Percentiles rank a stretch among this genome's conserved stretches.
Conservation (phyloP, 2,329 filamentous ascomycete genomes). For the Pseudogymnoascus sp. region DNA sequence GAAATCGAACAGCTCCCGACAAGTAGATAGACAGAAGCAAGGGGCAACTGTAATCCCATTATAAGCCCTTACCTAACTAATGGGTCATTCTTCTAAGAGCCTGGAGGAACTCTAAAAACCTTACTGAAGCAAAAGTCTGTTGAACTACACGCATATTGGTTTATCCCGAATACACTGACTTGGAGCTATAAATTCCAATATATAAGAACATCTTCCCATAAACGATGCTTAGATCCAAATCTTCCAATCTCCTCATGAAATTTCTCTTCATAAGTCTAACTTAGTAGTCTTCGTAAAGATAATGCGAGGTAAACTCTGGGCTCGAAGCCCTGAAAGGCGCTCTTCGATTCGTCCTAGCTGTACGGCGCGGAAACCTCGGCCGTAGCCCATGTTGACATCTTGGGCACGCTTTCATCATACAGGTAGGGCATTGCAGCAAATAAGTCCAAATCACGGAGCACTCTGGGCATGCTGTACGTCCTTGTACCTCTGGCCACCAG, state of each 20-base stretch:
- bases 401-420: conserved; percentile 18
- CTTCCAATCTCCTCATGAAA: not conserved
- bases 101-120: no score
- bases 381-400: conserved; percentile 16
- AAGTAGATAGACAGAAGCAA: no score
- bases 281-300: not conserved
- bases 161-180: not conserved
- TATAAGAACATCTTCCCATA: not conserved
- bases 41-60: no score
- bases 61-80: no score
- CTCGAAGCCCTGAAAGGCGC: not conserved
- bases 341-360: not conserved
- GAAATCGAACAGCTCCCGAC: no score
- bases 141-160: not conserved
- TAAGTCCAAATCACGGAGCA: conserved; percentile 15
- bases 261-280: not conserved
- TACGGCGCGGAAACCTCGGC: not conserved
- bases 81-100: no score
- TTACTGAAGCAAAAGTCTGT: no score
- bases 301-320: not conserved
- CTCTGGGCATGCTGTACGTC: conserved; percentile 12
- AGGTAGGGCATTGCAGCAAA: conserved; percentile 19
- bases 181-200: not conserved
- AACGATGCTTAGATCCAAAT: conserved; percentile 12
- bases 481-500: conserved; percentile 20